These are phyloP conservation scores for Colletotrichum kahawae DNA, from an alignment of 2,329 filamentous ascomycete species.

Conservation along the genomic window DNA sequence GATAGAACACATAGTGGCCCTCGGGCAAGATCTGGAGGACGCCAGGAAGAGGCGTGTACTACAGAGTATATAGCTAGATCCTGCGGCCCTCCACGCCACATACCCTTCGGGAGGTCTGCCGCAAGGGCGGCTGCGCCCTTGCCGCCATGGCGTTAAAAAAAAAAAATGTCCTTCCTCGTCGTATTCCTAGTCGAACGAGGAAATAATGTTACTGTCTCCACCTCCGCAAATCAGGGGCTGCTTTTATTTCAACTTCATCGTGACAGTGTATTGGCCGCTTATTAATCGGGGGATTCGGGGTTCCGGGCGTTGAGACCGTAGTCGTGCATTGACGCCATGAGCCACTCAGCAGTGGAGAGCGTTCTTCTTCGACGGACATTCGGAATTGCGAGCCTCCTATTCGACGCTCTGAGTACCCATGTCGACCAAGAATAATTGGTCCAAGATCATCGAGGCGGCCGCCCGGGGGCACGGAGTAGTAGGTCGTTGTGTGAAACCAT, in stretches of 20 bases:
- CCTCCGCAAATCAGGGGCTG: neutral
- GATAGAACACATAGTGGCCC: too few relatives aligned
- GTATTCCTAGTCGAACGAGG: neutral
- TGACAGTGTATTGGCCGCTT: neutral
- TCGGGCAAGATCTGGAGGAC: too few relatives aligned
- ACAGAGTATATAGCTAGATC: too few relatives aligned
- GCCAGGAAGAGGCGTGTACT: too few relatives aligned
- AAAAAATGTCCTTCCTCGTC: too few relatives aligned
- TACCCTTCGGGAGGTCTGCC: too few relatives aligned
- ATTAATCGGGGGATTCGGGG: neutral
- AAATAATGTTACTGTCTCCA: accelerated
- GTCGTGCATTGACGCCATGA: neutral
- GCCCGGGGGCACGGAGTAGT: neutral
- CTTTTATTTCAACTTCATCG: neutral
- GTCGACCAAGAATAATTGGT: neutral
- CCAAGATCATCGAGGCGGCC: neutral
- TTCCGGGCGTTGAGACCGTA: neutral
- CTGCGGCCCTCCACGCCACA: too few relatives aligned
- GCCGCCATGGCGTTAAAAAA: too few relatives aligned
- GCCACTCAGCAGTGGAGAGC: neutral
- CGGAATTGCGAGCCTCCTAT: neutral
- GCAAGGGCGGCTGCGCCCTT: too few relatives aligned
- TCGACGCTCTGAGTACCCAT: neutral
- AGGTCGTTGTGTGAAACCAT: neutral
- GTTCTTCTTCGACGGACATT: neutral